A percentile compares a stretch with the other conserved stretches of the same genome.
phyloP scores from a whole-genome alignment of 2,329 filamentous ascomycete species.

The Pseudogymnoascus sp. region DNA sequence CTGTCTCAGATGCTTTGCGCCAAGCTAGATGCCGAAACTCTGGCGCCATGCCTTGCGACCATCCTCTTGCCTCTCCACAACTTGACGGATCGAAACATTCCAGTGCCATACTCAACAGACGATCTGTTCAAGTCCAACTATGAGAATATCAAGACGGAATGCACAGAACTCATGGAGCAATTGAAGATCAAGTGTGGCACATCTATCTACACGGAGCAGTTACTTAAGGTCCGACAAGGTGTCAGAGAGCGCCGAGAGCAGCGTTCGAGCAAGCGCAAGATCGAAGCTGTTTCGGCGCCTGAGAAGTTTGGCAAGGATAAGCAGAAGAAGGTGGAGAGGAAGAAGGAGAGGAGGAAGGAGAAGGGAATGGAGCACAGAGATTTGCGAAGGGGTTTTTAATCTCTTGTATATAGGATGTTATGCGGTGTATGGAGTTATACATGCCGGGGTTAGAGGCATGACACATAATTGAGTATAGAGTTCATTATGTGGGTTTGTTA shows the following conservation, averaged over 20 bases:
- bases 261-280: constrained; percentile 75
- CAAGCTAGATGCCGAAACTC: constrained; percentile 49
- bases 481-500: constrained; percentile 6
- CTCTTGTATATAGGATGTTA: constrained; percentile 1
- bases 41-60: constrained; percentile 56
- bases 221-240: constrained; percentile 65
- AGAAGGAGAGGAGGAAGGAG: constrained; percentile 75
- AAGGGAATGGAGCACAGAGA: constrained; percentile 66
- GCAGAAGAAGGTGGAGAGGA: constrained; percentile 75
- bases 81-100: constrained; percentile 72
- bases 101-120: constrained; percentile 63
- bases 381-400: constrained; percentile 38
- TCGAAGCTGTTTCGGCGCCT: constrained; percentile 77
- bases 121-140: constrained; percentile 61
- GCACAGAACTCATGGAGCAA: constrained; percentile 70
- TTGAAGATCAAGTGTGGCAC: constrained; percentile 81
- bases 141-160: constrained; percentile 62
- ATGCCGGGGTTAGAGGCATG: background rate
- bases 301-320: constrained; percentile 73
- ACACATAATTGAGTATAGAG: background rate
- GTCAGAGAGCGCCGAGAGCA: constrained; percentile 67
- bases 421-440: constrained; percentile 5
- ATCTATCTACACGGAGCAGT: constrained; percentile 65
- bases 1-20: constrained; percentile 64
- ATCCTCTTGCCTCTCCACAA: constrained; percentile 68